Conservation (phyloP, 129 eudicot genomes). For the Chrysanthemum makinoi region DNA sequence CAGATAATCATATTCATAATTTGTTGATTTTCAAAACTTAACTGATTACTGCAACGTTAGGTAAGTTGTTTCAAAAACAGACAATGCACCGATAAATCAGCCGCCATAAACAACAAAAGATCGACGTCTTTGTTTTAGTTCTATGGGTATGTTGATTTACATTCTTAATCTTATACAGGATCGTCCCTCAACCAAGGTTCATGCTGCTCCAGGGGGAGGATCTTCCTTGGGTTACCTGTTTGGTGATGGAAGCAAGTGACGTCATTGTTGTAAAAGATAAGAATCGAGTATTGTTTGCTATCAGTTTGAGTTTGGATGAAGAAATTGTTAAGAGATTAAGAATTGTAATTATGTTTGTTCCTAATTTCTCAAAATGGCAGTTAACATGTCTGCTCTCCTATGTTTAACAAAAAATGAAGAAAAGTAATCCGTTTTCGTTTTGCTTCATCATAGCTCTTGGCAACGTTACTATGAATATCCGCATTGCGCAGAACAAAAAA, state of each 20-base stretch:
- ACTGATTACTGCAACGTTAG: not conserved
- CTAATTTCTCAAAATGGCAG: not conserved
- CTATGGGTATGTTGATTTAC: not conserved
- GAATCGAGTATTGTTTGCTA: slow-evolving; percentile 24
- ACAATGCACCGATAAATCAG: not conserved
- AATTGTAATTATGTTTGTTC: slow-evolving; percentile 19
- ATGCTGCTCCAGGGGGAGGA: slow-evolving; percentile 72
- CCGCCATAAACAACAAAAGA: not conserved
- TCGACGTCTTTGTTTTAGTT: not conserved
- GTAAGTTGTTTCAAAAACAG: not conserved
- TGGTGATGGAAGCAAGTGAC: slow-evolving; percentile 30
- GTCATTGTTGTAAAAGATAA: slow-evolving; percentile 14
- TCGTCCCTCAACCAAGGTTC: slow-evolving; percentile 74
- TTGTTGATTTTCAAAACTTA: not conserved
- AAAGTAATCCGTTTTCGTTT: not conserved
- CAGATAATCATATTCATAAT: not conserved
- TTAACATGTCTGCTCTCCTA: not conserved
- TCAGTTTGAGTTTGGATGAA: slow-evolving; percentile 8
- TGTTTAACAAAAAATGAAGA: not conserved
- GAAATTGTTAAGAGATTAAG: slow-evolving; percentile 10
- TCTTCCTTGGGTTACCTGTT: slow-evolving; percentile 68
- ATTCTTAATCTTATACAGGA: slow-evolving; percentile 37
- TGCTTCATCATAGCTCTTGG: not conserved
- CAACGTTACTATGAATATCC: not conserved
- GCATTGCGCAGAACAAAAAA: too few species aligned